Evolutionary conservation across 495 filamentous ascomycete genomes (phyloP).

Genomic region (Pyrenopolyporus hunteri): DNA sequence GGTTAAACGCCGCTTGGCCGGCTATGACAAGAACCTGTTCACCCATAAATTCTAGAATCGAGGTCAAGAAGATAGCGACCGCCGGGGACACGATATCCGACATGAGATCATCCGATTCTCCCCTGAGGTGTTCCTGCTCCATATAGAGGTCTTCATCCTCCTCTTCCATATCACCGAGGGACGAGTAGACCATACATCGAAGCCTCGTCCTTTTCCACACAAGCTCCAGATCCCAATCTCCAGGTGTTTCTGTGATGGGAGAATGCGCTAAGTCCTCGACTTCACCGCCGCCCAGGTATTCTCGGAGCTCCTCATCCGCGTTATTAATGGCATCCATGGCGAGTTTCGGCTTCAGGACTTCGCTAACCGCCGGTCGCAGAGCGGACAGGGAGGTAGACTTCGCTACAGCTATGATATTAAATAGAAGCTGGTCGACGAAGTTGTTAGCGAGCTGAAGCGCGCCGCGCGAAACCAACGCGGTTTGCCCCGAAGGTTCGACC

Average conservation of each 20-base stretch:
- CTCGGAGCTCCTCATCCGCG: slow-evolving; percentile 88
- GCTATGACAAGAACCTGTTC: slow-evolving; percentile 87
- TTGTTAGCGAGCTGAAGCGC: slow-evolving; percentile 84
- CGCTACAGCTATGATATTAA: slow-evolving; percentile 79
- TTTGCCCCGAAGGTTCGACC: slow-evolving; percentile 65
- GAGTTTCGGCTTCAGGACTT: slow-evolving; percentile 86
- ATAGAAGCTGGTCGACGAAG: slow-evolving; percentile 93
- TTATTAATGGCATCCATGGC: slow-evolving; percentile 85
- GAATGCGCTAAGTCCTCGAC: slow-evolving; percentile 68
- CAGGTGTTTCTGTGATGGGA: slow-evolving; percentile 56
- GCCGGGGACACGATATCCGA: slow-evolving; percentile 82
- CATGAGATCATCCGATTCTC: slow-evolving; percentile 58
- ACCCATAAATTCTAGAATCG: slow-evolving; percentile 91
- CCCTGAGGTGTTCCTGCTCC: slow-evolving; percentile 69
- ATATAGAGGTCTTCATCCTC: slow-evolving; percentile 92
- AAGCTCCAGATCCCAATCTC: slow-evolving; percentile 81
- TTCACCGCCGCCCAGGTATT: slow-evolving; percentile 81
- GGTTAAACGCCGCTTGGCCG: slow-evolving; percentile 84
- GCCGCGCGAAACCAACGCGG: slow-evolving; percentile 74
- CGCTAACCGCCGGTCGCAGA: slow-evolving; percentile 81
- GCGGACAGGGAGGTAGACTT: slow-evolving; percentile 80
- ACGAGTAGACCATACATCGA: slow-evolving; percentile 97
- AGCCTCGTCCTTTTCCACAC: slow-evolving; percentile 92
- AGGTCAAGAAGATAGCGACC: slow-evolving; percentile 93
- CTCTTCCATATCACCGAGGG: slow-evolving; percentile 95